Evolutionary conservation across 805 yeast genomes (phyloP).

Genomic region (Hanseniaspora occidentalis): DNA sequence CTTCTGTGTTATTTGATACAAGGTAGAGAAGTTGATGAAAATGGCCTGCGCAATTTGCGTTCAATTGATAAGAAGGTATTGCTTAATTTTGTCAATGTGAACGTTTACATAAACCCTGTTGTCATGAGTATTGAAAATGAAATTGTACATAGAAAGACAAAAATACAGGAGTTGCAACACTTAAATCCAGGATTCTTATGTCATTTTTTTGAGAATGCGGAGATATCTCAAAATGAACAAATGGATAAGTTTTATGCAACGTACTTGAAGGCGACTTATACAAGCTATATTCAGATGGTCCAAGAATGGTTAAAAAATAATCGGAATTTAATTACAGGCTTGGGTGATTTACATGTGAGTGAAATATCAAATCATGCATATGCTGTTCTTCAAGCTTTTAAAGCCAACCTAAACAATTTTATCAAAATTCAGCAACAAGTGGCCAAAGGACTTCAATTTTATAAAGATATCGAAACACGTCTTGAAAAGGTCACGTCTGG

Average conservation of each 20-base stretch:
- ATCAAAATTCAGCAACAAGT: slow-evolving; percentile 1
- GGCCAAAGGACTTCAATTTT: slow-evolving; percentile 18
- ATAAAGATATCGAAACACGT: slow-evolving; percentile 6
- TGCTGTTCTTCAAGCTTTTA: slow-evolving; percentile 16
- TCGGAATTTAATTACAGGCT: neutral
- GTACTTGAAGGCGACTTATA: neutral
- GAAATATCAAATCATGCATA: neutral
- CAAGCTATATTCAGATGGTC: neutral
- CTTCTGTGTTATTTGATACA: no score
- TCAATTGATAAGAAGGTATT: slow-evolving; percentile 36
- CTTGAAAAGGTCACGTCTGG: neutral
- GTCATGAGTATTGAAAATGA: slow-evolving; percentile 25
- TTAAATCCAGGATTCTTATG: neutral
- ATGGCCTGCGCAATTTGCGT: slow-evolving; percentile 33
- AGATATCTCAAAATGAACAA: neutral
- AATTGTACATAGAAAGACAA: slow-evolving; percentile 19
- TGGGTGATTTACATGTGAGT: neutral
- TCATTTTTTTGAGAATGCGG: neutral
- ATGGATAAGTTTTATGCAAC: neutral
- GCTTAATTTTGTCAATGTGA: slow-evolving; percentile 25
- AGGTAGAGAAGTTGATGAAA: slow-evolving; percentile 51
- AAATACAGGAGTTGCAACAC: slow-evolving; percentile 18
- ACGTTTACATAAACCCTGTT: slow-evolving; percentile 22
- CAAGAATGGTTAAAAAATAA: neutral
- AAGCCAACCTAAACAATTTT: slow-evolving; percentile 7